Conservation (phyloP, 2,329 filamentous ascomycete species). For the Juglanconis sp. region DNA sequence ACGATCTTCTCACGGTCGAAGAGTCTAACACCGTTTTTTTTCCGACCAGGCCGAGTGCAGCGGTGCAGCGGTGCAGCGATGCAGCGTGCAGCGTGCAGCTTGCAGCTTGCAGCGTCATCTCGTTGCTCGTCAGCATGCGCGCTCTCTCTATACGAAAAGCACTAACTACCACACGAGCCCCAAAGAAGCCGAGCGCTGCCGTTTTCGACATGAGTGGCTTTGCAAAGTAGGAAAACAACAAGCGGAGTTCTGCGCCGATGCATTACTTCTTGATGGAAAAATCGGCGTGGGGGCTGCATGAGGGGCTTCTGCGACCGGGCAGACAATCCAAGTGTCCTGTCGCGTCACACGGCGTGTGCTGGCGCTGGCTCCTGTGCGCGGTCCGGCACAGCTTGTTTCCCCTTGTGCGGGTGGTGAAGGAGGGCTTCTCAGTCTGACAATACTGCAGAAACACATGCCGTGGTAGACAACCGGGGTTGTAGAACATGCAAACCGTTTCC, state of each 20-base stretch:
- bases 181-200: not conserved
- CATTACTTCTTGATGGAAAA: no score
- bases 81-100: no score
- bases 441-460: not conserved
- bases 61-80: no score
- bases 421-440: not conserved
- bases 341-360: no score
- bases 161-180: no score
- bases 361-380: not conserved
- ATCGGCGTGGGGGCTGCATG: not conserved
- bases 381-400: not conserved
- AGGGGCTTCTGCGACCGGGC: not conserved
- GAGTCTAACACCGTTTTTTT: not conserved
- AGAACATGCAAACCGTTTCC: slow-evolving; percentile 12
- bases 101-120: not conserved
- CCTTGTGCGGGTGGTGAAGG: not conserved
- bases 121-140: not conserved
- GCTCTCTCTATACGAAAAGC: no score
- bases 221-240: no score
- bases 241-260: no score
- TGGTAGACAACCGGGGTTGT: slow-evolving; percentile 1
- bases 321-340: not conserved
- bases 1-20: not conserved
- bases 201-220: not conserved
- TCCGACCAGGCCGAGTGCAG: no score